A percentile compares a stretch with the other conserved stretches of the same genome.
Evolutionary conservation across 2,329 filamentous ascomycete species (phyloP).

Genomic region (Torrubiellomyces zombiae): DNA sequence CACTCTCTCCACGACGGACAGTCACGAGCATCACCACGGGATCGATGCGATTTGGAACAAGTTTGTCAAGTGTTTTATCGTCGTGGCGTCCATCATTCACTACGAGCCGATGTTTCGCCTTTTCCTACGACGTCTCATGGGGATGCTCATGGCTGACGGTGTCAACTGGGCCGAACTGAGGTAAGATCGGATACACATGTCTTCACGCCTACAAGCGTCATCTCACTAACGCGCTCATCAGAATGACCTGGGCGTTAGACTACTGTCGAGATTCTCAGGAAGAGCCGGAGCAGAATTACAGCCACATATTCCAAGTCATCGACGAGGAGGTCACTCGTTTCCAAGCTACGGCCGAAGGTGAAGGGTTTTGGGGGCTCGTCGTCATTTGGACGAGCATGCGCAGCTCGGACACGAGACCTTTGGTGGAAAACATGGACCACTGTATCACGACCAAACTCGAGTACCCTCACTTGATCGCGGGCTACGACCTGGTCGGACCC

Average conservation of each 20-base stretch:
- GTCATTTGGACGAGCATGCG: constrained; percentile 75
- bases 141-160: constrained; percentile 60
- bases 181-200: too few species aligned
- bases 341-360: constrained; percentile 51
- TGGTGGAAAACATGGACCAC: constrained; percentile 70
- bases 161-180: constrained; percentile 71
- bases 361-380: constrained; percentile 67
- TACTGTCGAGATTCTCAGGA: constrained; percentile 52
- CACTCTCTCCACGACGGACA: constrained; percentile 55
- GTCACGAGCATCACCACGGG: constrained; percentile 65
- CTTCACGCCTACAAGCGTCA: neutral
- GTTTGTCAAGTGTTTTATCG: constrained; percentile 57
- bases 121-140: constrained; percentile 57
- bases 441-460: constrained; percentile 70
- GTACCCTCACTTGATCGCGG: constrained; percentile 65
- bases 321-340: constrained; percentile 67
- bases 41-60: constrained; percentile 73
- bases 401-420: constrained; percentile 40
- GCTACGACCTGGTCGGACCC: constrained; percentile 81
- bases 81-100: constrained; percentile 59
- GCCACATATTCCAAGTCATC: constrained; percentile 54
- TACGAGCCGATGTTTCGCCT: constrained; percentile 81
- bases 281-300: constrained; percentile 47
- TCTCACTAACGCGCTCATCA: constrained; percentile 8
- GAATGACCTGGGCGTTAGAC: constrained; percentile 55